Conservation (phyloP, 352 stramenopile genomes). For the Globisporangium splendens region DNA sequence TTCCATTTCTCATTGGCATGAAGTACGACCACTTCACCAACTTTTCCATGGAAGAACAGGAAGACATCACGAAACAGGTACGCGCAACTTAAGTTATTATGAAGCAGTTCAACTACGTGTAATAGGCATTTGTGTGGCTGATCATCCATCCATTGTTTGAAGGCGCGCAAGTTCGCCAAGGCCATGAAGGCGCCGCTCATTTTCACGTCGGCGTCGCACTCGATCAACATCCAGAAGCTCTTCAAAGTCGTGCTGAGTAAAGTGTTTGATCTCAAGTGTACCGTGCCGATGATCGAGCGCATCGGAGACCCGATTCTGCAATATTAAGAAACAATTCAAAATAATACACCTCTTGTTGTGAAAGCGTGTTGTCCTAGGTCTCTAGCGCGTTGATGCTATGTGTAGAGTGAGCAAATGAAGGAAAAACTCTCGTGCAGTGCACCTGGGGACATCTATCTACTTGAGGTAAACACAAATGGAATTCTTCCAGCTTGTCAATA, state of each 20-base stretch:
- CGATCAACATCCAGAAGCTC: slow-evolving; percentile 95
- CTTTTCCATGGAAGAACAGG: slow-evolving; percentile 87
- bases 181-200: slow-evolving; percentile 94
- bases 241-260: slow-evolving; percentile 94
- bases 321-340: slow-evolving; percentile 44
- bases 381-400: neutral
- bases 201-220: slow-evolving; percentile 92
- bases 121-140: neutral
- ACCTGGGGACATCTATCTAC: slow-evolving; percentile 1
- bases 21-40: slow-evolving; percentile 95
- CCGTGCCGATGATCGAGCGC: slow-evolving; percentile 90
- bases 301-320: slow-evolving; percentile 91
- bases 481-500: too few relatives aligned
- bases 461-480: neutral
- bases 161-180: slow-evolving; percentile 93
- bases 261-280: slow-evolving; percentile 93
- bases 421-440: neutral
- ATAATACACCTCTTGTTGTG: neutral
- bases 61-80: slow-evolving; percentile 93
- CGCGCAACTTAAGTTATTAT: neutral
- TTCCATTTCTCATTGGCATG: slow-evolving; percentile 92
- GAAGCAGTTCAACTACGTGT: too few relatives aligned
- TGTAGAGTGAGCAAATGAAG: neutral
- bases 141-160: neutral
- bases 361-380: neutral